Percentiles rank a stretch among this genome's conserved stretches.
These are phyloP conservation scores for Orbilia oligospora DNA, from an alignment of 2,329 filamentous ascomycete genomes.

Conservation along the genomic window DNA sequence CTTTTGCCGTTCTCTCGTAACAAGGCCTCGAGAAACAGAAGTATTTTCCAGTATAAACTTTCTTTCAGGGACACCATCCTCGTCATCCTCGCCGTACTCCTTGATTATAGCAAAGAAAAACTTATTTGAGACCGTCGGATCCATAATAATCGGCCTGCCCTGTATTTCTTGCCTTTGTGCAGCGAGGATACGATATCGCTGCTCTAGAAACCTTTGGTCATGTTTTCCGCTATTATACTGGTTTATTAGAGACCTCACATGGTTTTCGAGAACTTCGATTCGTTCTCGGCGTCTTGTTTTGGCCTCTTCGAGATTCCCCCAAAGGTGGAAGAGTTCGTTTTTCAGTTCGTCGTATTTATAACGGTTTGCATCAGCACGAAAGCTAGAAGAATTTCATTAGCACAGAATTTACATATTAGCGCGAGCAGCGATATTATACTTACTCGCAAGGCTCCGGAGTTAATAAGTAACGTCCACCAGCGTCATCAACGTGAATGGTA, in stretches of 20 bases:
- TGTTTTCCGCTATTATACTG: conserved; percentile 18
- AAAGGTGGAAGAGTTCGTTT: conserved; percentile 46
- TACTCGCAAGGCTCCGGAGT: conserved; percentile 50
- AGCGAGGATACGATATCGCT: not conserved
- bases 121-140: conserved; percentile 38
- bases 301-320: conserved; percentile 53
- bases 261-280: not conserved
- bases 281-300: conserved; percentile 38
- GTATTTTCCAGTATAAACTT: conserved; percentile 52
- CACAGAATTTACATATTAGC: not conserved
- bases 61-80: conserved; percentile 20
- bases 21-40: conserved; percentile 27
- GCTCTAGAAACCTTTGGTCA: conserved; percentile 23
- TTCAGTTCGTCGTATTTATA: conserved; percentile 18
- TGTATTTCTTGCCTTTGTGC: conserved; percentile 13
- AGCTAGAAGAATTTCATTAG: conserved; percentile 5
- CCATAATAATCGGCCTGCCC: conserved; percentile 20
- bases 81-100: conserved; percentile 41
- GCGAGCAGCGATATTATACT: not conserved
- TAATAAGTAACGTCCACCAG: conserved; percentile 37
- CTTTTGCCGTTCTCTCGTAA: conserved; percentile 21
- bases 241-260: not conserved
- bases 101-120: conserved; percentile 48
- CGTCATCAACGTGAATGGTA: conserved; percentile 54
- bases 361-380: conserved; percentile 25